phyloP scores from a whole-genome alignment of 257 asterid genomes.

The Phtheirospermum japonicum region DNA sequence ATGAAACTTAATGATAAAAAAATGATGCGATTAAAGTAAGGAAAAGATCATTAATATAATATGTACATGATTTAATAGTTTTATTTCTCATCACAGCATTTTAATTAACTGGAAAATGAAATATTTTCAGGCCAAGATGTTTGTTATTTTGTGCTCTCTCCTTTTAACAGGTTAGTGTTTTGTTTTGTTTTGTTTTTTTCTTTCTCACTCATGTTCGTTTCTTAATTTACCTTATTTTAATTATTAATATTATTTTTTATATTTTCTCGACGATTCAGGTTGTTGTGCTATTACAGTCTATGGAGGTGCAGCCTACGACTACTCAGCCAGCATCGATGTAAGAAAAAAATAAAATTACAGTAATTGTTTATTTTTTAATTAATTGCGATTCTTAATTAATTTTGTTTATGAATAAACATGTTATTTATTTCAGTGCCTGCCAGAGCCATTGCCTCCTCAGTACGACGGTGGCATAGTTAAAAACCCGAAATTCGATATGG shows the following conservation, averaged over 20 bases:
- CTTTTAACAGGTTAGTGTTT: slow-evolving; percentile 31
- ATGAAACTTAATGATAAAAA: too few species aligned
- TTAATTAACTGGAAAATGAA: slow-evolving; percentile 5
- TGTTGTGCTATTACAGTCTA: slow-evolving; percentile 14
- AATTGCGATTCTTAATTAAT: too few species aligned
- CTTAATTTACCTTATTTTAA: background rate
- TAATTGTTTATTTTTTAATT: too few species aligned
- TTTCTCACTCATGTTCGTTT: background rate
- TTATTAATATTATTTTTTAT: background rate
- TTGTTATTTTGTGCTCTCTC: slow-evolving; percentile 22
- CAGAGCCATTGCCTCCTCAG: slow-evolving; percentile 40
- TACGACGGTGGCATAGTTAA: slow-evolving; percentile 41
- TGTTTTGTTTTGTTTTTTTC: too few species aligned
- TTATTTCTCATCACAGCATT: too few species aligned
- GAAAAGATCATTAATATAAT: too few species aligned
- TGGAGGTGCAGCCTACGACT: slow-evolving; percentile 30
- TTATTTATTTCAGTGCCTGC: slow-evolving; percentile 44
- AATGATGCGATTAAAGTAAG: too few species aligned
- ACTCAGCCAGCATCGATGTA: slow-evolving; percentile 40
- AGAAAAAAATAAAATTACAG: too few species aligned
- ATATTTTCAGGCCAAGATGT: background rate
- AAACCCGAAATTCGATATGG: slow-evolving; percentile 34
- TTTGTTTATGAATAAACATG: too few species aligned
- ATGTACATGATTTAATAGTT: too few species aligned
- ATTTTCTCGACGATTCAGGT: slow-evolving; percentile 29